Evolutionary conservation across 176 grass and related monocot species (phyloP).

Genomic region (Tillandsia leiboldiana): DNA sequence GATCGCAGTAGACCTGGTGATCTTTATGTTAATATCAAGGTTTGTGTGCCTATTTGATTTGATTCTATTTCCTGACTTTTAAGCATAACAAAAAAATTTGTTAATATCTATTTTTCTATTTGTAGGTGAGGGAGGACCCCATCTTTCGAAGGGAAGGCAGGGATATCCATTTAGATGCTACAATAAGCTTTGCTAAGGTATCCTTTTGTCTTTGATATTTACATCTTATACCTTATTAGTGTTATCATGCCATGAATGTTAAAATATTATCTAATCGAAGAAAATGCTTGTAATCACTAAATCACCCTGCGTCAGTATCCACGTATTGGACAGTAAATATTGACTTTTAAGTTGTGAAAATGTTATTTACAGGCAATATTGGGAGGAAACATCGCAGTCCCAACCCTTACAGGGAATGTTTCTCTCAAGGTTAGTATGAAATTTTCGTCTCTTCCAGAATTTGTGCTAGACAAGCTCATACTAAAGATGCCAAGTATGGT

Average conservation of each 20-base stretch:
- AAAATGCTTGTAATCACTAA: background rate
- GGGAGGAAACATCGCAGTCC: slow-evolving; percentile 64
- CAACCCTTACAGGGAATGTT: slow-evolving; percentile 86
- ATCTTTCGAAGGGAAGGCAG: slow-evolving; percentile 85
- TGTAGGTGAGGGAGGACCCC: slow-evolving; percentile 81
- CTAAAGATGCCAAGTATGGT: background rate
- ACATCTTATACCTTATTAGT: background rate
- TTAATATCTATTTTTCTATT: slow-evolving; percentile 11
- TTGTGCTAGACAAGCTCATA: background rate
- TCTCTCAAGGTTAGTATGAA: slow-evolving; percentile 52
- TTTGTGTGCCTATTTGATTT: slow-evolving; percentile 16
- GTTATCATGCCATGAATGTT: background rate
- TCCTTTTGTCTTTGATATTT: background rate
- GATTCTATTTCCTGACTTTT: background rate
- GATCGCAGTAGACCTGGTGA: slow-evolving; percentile 70
- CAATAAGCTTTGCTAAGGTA: slow-evolving; percentile 78
- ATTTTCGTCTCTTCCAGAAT: background rate
- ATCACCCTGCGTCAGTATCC: background rate
- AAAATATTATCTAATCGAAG: too few relatives aligned
- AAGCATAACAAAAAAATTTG: slow-evolving; percentile 6
- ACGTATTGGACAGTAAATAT: background rate
- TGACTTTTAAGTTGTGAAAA: slow-evolving; percentile 17
- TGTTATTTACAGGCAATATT: slow-evolving; percentile 57
- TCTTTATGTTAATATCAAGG: slow-evolving; percentile 88
- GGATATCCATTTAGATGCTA: slow-evolving; percentile 83